Evolutionary conservation across 2,329 filamentous ascomycete genomes (phyloP).

Genomic region (Talaromyces sp.): DNA sequence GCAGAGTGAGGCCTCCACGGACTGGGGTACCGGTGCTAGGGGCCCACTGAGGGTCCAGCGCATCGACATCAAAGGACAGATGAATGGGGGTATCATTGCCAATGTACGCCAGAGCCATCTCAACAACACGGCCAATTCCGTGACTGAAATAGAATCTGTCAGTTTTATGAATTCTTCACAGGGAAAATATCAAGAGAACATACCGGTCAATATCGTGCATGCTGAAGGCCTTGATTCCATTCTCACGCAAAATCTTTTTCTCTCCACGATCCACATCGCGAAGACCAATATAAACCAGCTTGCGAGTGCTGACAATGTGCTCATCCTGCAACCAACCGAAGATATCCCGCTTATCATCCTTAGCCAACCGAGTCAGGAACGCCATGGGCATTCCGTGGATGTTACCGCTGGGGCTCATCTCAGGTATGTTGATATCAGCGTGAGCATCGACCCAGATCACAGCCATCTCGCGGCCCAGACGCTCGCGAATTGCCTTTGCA

Average conservation of each 20-base stretch:
- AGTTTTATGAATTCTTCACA: too few relatives aligned
- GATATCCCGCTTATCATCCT: conserved; percentile 72
- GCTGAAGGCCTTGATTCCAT: conserved; percentile 92
- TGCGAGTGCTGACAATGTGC: conserved; percentile 66
- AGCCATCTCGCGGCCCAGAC: conserved; percentile 79
- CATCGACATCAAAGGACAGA: conserved; percentile 95
- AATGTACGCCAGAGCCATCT: conserved; percentile 97
- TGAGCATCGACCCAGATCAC: conserved; percentile 99
- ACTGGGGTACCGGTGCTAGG: conserved; percentile 95
- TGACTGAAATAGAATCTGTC: conserved; percentile 64
- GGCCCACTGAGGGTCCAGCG: conserved; percentile 92
- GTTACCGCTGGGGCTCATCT: conserved; percentile 86
- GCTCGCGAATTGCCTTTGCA: conserved; percentile 81
- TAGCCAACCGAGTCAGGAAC: conserved; percentile 84
- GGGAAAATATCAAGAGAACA: conserved; percentile 30
- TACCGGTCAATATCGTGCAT: conserved; percentile 97
- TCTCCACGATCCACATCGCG: conserved; percentile 91
- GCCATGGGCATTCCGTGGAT: conserved; percentile 97
- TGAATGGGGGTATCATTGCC: conserved; percentile 94
- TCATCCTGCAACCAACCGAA: conserved; percentile 84
- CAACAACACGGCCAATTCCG: conserved; percentile 93
- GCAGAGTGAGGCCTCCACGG: conserved; percentile 85
- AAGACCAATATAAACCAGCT: conserved; percentile 95
- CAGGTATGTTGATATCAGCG: conserved; percentile 95
- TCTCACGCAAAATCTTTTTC: conserved; percentile 85